Base-by-base conservation (phyloP, 2,329 filamentous ascomycete species). In the Pseudocercospora macadamiae region DNA sequence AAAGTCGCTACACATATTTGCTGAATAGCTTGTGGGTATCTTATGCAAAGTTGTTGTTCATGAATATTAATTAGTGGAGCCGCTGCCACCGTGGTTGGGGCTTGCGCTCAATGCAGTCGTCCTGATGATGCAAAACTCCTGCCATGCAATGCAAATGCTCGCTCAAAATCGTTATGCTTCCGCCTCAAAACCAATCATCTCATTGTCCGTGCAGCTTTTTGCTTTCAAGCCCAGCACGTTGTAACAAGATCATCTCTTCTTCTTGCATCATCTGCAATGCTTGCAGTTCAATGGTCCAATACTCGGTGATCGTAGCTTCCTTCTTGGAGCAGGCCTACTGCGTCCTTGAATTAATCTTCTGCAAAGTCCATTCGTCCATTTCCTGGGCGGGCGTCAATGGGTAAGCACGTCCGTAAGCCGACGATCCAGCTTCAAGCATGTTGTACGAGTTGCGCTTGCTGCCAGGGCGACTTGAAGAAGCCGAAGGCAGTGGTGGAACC, bases 331-430 rank as follows among this genome's bases (percentile, higher is more conserved):
- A 53, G 36, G 34, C 48, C 58, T 60, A 60, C 32, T 60, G 58
- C 54, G 53, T 36, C 26, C 47, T 57, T 23, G 61, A 64, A 32
- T 57, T 61, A 12, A 58, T 64, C 48, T 64, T 61, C 32, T 59
- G 54, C 16, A 64, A 21, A 12, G 51, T 53, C 54, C 52, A 68
- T 19, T 70, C 67, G 10, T 70, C 67, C 28, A 49, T 56, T 49
- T 70, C 67, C 39, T 60, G 59, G 0, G 67, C 66, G 1, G 67
- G 67, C 1, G 63, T 66, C 23, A 66, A 48, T 23, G 61, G 59
- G 3, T 62, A 49, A 2, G 53, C 26, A 3, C 56, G 47, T 1
- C 30, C 57, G 12, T 53, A 60, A 37, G 39, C 37, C 28, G 51
- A 52, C 23, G 45, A 37, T 14, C 58, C 57, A 3, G 32, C 16